Conservation (phyloP, 306 rosid genomes). For the Hippophae rhamnoides region DNA sequence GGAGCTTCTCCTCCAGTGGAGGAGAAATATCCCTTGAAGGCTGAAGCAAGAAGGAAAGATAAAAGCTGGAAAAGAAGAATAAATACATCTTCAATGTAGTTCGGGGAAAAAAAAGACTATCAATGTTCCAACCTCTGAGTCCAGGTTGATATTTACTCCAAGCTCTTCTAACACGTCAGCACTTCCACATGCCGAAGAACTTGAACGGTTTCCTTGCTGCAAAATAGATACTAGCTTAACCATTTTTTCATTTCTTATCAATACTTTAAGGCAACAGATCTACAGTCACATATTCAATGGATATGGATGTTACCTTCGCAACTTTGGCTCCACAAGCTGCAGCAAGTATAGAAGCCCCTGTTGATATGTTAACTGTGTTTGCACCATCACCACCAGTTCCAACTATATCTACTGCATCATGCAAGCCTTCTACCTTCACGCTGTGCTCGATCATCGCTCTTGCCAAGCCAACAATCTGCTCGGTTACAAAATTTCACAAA, state of each 20-base stretch:
- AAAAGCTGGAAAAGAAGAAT: no score
- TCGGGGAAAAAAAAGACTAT: neutral
- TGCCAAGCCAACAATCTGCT: conserved; percentile 83
- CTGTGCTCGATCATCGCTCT: conserved; percentile 74
- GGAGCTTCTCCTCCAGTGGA: no score
- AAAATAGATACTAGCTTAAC: conserved; percentile 4
- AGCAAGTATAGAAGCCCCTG: conserved; percentile 80
- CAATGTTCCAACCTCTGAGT: conserved; percentile 53
- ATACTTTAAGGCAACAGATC: neutral
- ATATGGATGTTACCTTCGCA: conserved; percentile 52
- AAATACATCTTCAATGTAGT: no score
- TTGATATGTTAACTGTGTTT: conserved; percentile 87
- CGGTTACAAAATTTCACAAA: conserved; percentile 7
- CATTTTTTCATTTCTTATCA: neutral
- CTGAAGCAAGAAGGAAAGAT: no score
- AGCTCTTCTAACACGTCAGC: conserved; percentile 87
- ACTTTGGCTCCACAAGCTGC: conserved; percentile 96
- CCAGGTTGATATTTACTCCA: conserved; percentile 62
- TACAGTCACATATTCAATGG: neutral
- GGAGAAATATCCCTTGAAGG: neutral
- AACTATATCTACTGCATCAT: conserved; percentile 82
- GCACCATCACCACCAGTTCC: conserved; percentile 98
- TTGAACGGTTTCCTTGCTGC: conserved; percentile 94
- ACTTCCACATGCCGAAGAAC: conserved; percentile 97
- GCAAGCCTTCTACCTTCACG: conserved; percentile 64